Evolutionary conservation across 139 green algal species (phyloP), one percentile per base, ranked within the genome.

Genomic region (Micromonas pusilla): DNA sequence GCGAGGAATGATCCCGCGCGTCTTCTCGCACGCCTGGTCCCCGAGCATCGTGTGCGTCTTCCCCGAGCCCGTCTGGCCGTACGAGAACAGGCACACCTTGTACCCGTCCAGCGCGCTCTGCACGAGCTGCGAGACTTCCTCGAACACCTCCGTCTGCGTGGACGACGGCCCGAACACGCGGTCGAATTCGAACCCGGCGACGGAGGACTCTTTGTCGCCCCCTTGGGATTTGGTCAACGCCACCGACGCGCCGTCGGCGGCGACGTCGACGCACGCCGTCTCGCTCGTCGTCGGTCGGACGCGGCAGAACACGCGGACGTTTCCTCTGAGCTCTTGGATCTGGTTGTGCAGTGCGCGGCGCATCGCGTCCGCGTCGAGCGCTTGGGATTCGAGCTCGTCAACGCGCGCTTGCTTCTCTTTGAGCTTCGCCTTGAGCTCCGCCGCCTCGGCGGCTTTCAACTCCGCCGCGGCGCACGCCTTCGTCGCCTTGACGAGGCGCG

Each of bases 1-100:
- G 5, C 90, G 83, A 0, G 92, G 91, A 73, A 96, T 94, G 66
- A 97, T 89, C 60, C 93, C 93, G 0, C 80, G 86, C 21, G 88
- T 38, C 1, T 91, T 85, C 2, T 34, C 66, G 25, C 73, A 38
- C 4, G 39, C 20, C 19, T 32, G 19, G n/a, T 73, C 73, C n/a
- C 83, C 83, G 25, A 92, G 90, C 94, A 98, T 98, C 2, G 94
- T 98, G 91, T 96, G 89, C 3, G 94, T 98, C 87, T 98, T 98
- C 57, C 94, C 94, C 0, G 91, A 91, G 2, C 94, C 94, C 9
- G 94, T 98, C 88, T 98, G 94, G 33, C 94, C 94, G 82, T 98
- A 98, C 52, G 83, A 91, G 82, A 98, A 98, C 26, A 98, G 86
- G 89, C 94, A 98, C n/a, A 98, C 94, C 38, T 81, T 85, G 87